Evolutionary conservation across 257 asterid genomes (phyloP).

Genomic region (Leonotis leonurus): DNA sequence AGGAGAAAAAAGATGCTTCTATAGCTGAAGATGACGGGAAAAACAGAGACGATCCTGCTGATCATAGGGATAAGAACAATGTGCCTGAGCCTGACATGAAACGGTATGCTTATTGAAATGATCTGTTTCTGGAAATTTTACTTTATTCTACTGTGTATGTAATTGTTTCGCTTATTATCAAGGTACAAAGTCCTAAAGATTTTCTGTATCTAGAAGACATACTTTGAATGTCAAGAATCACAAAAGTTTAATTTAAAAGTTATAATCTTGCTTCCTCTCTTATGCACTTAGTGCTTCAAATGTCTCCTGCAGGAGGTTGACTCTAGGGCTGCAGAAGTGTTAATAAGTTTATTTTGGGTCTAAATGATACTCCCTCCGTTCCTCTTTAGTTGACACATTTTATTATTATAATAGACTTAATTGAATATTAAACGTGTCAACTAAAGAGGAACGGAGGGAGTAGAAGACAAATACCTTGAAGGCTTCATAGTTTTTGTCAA

Average conservation of each 20-base stretch:
- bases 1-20: constrained; percentile 29
- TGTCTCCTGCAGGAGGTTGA: background rate
- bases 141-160: background rate
- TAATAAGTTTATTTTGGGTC: background rate
- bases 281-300: no score
- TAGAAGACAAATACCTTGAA: no score
- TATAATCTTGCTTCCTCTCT: no score
- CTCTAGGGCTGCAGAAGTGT: background rate
- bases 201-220: no score
- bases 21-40: constrained; percentile 23
- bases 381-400: no score
- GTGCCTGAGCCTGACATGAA: constrained; percentile 14
- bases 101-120: constrained; percentile 31
- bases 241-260: no score
- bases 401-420: no score
- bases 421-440: no score
- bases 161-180: background rate
- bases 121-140: background rate
- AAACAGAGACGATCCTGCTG: constrained; percentile 26
- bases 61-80: constrained; percentile 19
- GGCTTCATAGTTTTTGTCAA: no score
- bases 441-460: no score
- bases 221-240: no score
- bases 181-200: background rate
- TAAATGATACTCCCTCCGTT: background rate